phyloP scores from a whole-genome alignment of 805 yeast species.

The Sungouiozyma intestinalis region DNA sequence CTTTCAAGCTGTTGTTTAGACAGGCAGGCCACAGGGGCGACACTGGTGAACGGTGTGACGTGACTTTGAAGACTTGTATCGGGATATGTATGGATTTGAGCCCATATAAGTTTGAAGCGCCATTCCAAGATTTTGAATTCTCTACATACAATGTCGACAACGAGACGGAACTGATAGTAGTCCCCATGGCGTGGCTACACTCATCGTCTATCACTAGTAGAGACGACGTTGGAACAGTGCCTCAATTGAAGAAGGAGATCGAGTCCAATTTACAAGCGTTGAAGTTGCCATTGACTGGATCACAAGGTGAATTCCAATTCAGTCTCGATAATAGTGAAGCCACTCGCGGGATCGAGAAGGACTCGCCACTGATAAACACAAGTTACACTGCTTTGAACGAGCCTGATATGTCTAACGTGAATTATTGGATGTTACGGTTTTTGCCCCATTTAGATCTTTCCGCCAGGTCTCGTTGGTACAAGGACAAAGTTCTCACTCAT shows the following conservation, averaged over 20 bases:
- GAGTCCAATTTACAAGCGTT: constrained; percentile 7
- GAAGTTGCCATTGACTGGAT: constrained; percentile 16
- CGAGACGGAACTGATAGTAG: constrained; percentile 45
- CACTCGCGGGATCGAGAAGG: constrained; percentile 5
- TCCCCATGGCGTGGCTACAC: constrained; percentile 84
- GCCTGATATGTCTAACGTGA: constrained; percentile 41
- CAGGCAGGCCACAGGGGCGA: not conserved
- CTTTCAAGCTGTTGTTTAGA: constrained; percentile 35
- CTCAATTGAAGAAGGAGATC: constrained; percentile 4
- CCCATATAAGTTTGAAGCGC: constrained; percentile 75
- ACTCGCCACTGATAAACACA: constrained; percentile 3
- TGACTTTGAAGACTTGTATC: constrained; percentile 38
- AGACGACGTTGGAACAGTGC: constrained; percentile 9
- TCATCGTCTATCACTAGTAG: constrained; percentile 32
- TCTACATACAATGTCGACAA: constrained; percentile 40
- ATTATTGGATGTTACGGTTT: constrained; percentile 70
- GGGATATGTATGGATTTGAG: constrained; percentile 95
- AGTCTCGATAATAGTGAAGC: constrained; percentile 12
- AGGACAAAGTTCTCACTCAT: constrained; percentile 4
- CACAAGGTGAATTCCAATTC: constrained; percentile 18
- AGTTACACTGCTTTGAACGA: constrained; percentile 22
- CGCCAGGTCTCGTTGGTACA: constrained; percentile 15
- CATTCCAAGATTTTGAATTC: constrained; percentile 67
- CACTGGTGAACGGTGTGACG: constrained; percentile 7
- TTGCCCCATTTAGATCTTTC: constrained; percentile 45